Conservation (phyloP, 495 filamentous ascomycete genomes). For the Venustampulla echinocandica region DNA sequence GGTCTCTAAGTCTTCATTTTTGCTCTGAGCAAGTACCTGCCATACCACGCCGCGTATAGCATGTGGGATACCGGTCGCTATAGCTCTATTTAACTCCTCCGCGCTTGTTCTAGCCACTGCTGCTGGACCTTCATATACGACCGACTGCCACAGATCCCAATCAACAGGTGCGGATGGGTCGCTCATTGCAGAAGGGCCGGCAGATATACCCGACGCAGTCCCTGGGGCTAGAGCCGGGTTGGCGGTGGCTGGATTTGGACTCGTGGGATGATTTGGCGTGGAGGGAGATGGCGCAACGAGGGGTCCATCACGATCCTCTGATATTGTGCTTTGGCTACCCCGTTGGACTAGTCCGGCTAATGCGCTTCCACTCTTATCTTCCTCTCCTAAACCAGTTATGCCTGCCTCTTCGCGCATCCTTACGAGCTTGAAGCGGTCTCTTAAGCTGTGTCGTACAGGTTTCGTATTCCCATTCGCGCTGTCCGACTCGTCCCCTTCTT, state of each 20-base stretch:
- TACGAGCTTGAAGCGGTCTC: conserved; percentile 79
- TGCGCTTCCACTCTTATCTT: conserved; percentile 34
- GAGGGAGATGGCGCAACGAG: conserved; percentile 30
- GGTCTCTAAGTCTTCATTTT: conserved; percentile 80
- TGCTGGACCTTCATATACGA: conserved; percentile 86
- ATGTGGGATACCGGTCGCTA: conserved; percentile 86
- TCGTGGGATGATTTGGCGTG: conserved; percentile 40
- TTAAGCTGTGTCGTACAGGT: conserved; percentile 58
- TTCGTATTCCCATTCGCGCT: conserved; percentile 34
- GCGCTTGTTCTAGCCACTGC: conserved; percentile 77
- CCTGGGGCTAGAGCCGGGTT: conserved; percentile 66
- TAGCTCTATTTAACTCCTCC: conserved; percentile 80
- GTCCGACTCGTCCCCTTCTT: conserved; percentile 53
- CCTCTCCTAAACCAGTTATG: conserved; percentile 41
- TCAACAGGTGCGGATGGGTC: conserved; percentile 63
- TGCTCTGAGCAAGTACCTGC: conserved; percentile 93
- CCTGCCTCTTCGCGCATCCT: conserved; percentile 72
- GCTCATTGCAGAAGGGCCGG: conserved; percentile 55
- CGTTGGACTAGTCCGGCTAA: conserved; percentile 35
- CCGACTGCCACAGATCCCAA: conserved; percentile 95
- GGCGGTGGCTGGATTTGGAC: conserved; percentile 41
- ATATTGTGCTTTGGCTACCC: conserved; percentile 45
- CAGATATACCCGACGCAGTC: conserved; percentile 67
- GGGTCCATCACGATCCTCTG: conserved; percentile 45
- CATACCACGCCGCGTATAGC: conserved; percentile 95